Percentiles rank a stretch among this genome's conserved stretches.
Conservation (phyloP, 2,329 filamentous ascomycete species). For the Cadophora sp. region DNA sequence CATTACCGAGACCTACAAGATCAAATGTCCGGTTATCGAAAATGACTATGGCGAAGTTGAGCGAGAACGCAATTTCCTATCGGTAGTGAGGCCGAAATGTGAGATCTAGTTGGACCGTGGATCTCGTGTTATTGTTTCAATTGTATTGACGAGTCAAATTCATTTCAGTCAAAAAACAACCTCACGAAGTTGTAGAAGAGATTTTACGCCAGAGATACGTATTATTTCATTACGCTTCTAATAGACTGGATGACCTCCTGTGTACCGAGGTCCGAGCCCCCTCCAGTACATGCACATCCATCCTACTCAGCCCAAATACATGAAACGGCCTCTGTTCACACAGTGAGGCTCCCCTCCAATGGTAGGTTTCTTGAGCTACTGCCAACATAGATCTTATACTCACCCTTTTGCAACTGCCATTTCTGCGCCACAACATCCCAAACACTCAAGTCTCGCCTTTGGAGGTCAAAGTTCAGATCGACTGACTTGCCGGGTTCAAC, state of each 20-base stretch:
- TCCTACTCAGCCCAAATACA: too few relatives aligned
- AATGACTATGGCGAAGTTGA: not conserved
- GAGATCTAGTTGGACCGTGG: too few relatives aligned
- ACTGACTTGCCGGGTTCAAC: slow-evolving; percentile 55
- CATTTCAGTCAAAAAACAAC: too few relatives aligned
- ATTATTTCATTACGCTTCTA: too few relatives aligned
- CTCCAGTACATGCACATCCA: too few relatives aligned
- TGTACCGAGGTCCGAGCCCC: too few relatives aligned
- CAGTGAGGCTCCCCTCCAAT: slow-evolving; percentile 16
- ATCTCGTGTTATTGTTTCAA: not conserved
- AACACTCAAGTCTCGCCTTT: slow-evolving; percentile 66
- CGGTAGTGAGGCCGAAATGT: too few relatives aligned
- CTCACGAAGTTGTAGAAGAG: too few relatives aligned
- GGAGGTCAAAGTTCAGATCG: slow-evolving; percentile 58
- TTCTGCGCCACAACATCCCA: slow-evolving; percentile 67
- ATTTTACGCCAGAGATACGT: too few relatives aligned
- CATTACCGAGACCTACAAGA: not conserved
- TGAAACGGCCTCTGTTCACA: not conserved
- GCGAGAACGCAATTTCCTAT: not conserved
- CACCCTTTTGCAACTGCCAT: slow-evolving; percentile 55
- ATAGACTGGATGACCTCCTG: too few relatives aligned
- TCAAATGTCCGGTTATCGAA: slow-evolving; percentile 2
- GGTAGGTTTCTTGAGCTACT: slow-evolving; percentile 34
- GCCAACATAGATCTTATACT: slow-evolving; percentile 37
- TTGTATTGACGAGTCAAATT: not conserved